Conservation (phyloP, 352 stramenopile species). For the Aphanomyces euteiches region DNA sequence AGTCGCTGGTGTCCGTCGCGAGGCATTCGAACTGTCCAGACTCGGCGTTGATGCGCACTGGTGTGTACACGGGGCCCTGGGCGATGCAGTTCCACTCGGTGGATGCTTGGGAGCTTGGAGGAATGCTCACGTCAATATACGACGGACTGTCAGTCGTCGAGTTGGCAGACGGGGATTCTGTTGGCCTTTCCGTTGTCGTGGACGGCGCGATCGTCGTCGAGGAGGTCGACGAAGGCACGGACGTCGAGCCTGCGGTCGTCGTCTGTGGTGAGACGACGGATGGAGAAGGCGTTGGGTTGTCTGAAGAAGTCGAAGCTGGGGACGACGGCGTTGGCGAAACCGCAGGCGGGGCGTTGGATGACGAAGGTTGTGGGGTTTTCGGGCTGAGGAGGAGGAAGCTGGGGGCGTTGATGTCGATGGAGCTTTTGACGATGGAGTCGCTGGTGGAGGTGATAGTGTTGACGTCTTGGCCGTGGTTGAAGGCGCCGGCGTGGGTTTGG, state of each 20-base stretch:
- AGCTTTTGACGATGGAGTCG: background rate
- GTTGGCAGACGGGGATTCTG: background rate
- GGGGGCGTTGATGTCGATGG: background rate
- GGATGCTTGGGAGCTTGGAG: too few relatives aligned
- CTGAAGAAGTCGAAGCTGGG: background rate
- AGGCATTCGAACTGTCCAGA: too few relatives aligned
- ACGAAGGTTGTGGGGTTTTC: background rate
- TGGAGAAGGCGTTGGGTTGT: background rate
- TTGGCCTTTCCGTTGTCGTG: constrained; percentile 59
- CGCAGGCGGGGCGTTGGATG: background rate
- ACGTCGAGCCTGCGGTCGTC: background rate
- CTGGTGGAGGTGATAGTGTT: background rate
- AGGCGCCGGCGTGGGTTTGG: too few relatives aligned
- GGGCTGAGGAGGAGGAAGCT: background rate
- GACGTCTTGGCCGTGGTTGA: background rate
- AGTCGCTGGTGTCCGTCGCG: too few relatives aligned
- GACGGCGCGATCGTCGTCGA: background rate
- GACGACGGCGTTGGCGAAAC: background rate
- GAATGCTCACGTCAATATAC: too few relatives aligned
- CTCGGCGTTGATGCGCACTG: too few relatives aligned
- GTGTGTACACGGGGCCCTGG: too few relatives aligned
- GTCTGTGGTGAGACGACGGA: background rate
- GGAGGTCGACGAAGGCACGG: background rate
- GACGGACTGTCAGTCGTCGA: too few relatives aligned
- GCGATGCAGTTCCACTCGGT: too few relatives aligned